These are phyloP conservation scores for Globisporangium parvum DNA, from an alignment of 352 stramenopile species.

Conservation along the genomic window DNA sequence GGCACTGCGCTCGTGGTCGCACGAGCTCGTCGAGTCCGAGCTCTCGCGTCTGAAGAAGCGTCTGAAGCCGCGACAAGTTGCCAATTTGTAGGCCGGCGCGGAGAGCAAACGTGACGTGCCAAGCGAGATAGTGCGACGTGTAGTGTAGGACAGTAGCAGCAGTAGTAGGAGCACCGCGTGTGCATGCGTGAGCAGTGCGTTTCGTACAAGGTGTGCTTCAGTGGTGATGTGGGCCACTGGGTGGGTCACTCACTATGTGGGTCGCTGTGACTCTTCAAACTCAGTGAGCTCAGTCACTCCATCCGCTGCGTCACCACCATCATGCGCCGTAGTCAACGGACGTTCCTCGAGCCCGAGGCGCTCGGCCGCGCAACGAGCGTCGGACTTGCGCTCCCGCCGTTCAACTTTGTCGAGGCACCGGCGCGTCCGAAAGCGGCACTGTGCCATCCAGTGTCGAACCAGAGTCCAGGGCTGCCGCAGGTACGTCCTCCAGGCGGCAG, in stretches of 20 bases:
- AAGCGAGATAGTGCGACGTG: too few relatives aligned
- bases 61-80: slow-evolving; percentile 53
- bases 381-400: slow-evolving; percentile 33
- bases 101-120: too few relatives aligned
- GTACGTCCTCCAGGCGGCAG: not conserved
- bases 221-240: too few relatives aligned
- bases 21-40: slow-evolving; percentile 66
- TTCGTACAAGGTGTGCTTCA: too few relatives aligned
- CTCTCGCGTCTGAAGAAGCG: slow-evolving; percentile 64
- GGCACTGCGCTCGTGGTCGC: slow-evolving; percentile 55
- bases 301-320: not conserved
- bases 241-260: too few relatives aligned
- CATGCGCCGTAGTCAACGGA: slow-evolving; percentile 10
- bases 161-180: not conserved
- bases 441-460: not conserved
- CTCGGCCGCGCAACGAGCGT: slow-evolving; percentile 24
- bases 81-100: slow-evolving; percentile 28
- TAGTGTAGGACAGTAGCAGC: too few relatives aligned
- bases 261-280: too few relatives aligned
- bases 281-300: too few relatives aligned
- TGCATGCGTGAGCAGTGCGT: not conserved
- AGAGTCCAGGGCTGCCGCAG: slow-evolving; percentile 1
- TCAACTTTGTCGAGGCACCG: slow-evolving; percentile 56
- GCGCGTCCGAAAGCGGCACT: slow-evolving; percentile 2
- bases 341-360: slow-evolving; percentile 6